A percentile compares a stretch with the other conserved stretches of the same genome.
phyloP scores from a whole-genome alignment of 2,329 filamentous ascomycete species.

The Sarocladiaceae sp. region DNA sequence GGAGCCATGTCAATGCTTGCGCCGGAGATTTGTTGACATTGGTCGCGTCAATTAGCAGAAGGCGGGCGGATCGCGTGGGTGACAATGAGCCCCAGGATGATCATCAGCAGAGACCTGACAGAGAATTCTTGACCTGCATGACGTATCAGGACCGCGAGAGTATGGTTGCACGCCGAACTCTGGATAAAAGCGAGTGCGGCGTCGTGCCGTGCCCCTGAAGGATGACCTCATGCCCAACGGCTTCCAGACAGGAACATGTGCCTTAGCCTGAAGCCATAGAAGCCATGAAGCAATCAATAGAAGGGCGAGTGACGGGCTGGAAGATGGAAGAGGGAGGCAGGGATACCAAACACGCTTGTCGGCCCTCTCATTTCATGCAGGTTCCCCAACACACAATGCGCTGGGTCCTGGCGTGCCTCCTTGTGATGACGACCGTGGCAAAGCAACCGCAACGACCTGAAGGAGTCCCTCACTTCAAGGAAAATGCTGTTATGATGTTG shows the following conservation, averaged over 20 bases:
- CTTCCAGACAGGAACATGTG: no score
- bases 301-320: no score
- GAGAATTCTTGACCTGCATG: no score
- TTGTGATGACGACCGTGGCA: background rate
- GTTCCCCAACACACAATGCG: background rate
- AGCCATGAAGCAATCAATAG: no score
- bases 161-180: background rate
- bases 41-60: background rate
- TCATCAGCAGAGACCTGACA: background rate
- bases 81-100: background rate
- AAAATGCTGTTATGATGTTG: no score
- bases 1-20: background rate
- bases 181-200: background rate
- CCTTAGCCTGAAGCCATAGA: no score
- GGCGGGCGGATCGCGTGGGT: background rate
- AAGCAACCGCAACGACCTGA: no score
- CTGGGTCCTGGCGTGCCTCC: background rate
- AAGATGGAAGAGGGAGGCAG: background rate
- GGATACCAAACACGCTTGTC: slow-evolving; percentile 11
- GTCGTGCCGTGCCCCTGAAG: background rate
- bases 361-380: slow-evolving; percentile 10
- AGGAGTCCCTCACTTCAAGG: no score
- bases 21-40: background rate
- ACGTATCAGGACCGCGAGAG: background rate
- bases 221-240: slow-evolving; percentile 3